Evolutionary conservation across 345 rosid genomes (phyloP).

Genomic region (Eucalyptus cloeziana): DNA sequence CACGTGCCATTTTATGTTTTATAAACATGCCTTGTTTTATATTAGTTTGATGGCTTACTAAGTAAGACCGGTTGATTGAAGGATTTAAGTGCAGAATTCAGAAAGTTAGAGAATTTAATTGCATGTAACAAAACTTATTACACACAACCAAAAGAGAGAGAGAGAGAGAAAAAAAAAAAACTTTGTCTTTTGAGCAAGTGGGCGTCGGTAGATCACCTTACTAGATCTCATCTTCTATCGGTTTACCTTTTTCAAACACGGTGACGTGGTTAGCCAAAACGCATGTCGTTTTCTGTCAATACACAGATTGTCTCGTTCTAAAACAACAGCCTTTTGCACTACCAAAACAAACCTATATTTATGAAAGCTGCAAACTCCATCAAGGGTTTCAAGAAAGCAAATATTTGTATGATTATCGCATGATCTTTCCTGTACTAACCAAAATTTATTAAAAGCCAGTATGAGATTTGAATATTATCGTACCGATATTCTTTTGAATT

Average conservation of each 20-base stretch:
- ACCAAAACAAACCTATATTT: background rate
- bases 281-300: background rate
- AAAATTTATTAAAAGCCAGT: background rate
- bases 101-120: background rate
- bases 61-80: background rate
- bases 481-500: background rate
- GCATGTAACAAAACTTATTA: background rate
- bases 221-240: background rate
- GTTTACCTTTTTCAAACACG: background rate
- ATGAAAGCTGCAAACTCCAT: background rate
- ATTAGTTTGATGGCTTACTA: background rate
- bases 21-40: background rate
- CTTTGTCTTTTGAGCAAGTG: background rate
- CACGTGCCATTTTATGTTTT: background rate
- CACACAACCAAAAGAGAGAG: accelerated
- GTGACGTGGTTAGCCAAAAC: background rate
- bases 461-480: background rate
- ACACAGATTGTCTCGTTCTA: background rate
- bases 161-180: too few species aligned
- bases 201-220: background rate
- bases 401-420: background rate
- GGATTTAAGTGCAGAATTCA: background rate
- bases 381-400: background rate
- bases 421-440: background rate
- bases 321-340: background rate